phyloP scores from a whole-genome alignment of 495 filamentous ascomycete species.

The Schizothecium vesticola region DNA sequence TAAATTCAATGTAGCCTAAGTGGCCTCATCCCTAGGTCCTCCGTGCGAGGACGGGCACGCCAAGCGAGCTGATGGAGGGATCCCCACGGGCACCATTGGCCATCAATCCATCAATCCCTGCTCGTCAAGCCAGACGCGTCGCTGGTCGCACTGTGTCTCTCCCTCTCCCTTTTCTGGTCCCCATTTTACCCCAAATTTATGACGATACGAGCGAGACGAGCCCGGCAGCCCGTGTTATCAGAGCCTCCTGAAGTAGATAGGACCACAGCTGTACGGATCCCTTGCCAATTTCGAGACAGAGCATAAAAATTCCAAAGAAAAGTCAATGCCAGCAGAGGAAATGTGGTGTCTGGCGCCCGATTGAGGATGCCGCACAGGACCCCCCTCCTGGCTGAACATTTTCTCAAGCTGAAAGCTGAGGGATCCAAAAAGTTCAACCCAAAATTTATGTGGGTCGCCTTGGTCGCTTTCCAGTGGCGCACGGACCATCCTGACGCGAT shows the following conservation, averaged over 20 bases:
- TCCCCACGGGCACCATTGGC: conserved; percentile 1
- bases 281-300: not conserved
- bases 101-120: not conserved
- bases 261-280: not conserved
- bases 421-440: not conserved
- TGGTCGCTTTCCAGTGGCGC: not conserved
- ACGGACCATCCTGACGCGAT: conserved; percentile 1
- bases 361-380: not conserved
- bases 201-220: not conserved
- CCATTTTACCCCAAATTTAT: not conserved
- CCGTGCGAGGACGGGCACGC: conserved; percentile 1
- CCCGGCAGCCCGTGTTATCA: not conserved
- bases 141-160: not conserved
- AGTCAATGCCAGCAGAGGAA: not conserved
- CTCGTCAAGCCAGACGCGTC: not conserved
- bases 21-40: conserved; percentile 26
- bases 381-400: not conserved
- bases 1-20: conserved; percentile 28
- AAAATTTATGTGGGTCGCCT: not conserved
- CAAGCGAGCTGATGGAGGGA: not conserved
- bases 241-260: not conserved
- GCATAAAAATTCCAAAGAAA: not conserved
- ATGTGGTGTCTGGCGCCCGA: not conserved
- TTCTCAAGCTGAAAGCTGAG: not conserved
- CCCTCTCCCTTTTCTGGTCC: not conserved